Conservation (phyloP, 2,329 filamentous ascomycete species). For the Scedosporium apiospermum region DNA sequence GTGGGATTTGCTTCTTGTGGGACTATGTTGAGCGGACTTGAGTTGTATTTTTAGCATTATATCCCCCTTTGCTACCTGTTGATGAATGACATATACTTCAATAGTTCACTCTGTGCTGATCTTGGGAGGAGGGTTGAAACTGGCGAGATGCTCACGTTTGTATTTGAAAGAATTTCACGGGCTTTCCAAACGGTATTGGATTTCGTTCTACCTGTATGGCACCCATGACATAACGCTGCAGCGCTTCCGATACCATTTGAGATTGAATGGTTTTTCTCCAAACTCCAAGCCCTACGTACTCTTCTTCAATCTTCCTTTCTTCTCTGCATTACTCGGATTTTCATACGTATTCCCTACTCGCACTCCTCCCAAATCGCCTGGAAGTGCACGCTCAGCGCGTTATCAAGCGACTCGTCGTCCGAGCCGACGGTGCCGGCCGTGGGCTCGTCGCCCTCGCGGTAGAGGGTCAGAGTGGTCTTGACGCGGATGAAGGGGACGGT, state of each 20-base stretch:
- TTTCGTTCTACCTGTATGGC: too few relatives aligned
- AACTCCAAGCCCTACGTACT: not conserved
- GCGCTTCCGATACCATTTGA: too few relatives aligned
- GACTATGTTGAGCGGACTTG: not conserved
- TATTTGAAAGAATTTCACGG: too few relatives aligned
- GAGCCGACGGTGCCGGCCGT: not conserved
- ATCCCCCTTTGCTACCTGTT: not conserved
- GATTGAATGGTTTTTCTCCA: too few relatives aligned
- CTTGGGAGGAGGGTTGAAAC: too few relatives aligned
- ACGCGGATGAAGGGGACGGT: conserved; percentile 1
- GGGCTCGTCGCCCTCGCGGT: not conserved
- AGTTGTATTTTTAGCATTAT: not conserved
- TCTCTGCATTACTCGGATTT: not conserved
- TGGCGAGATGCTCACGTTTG: too few relatives aligned
- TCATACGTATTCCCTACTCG: not conserved
- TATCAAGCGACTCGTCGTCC: not conserved
- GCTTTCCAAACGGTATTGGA: too few relatives aligned
- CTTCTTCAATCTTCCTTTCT: not conserved
- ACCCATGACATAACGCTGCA: too few relatives aligned
- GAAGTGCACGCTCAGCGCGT: not conserved
- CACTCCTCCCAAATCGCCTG: conserved; percentile 2
- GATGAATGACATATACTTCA: conserved; percentile 1
- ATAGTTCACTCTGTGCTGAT: not conserved
- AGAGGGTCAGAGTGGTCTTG: not conserved
- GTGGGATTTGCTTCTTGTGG: conserved; percentile 3